phyloP scores from a whole-genome alignment of 768 basidiomycete genomes.

The Tulasnella sp. region DNA sequence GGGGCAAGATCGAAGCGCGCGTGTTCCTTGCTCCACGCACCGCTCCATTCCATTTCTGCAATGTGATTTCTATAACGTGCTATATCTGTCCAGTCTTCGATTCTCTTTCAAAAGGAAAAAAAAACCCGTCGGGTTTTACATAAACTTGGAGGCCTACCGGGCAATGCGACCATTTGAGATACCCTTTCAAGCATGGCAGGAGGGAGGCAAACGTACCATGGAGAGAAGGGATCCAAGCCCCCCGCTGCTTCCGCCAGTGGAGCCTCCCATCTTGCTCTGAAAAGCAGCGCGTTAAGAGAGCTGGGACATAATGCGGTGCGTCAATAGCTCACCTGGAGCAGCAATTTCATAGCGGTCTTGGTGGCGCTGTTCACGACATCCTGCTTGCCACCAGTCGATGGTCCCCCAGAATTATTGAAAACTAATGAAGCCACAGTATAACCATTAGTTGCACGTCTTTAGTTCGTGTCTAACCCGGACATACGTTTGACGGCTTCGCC shows the following conservation, averaged over 20 bases:
- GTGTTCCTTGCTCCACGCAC: neutral
- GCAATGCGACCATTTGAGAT: neutral
- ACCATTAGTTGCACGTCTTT: neutral
- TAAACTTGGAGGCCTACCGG: constrained; percentile 6
- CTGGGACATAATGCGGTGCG: neutral
- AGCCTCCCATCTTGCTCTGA: constrained; percentile 22
- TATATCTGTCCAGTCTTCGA: neutral
- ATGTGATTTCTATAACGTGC: neutral
- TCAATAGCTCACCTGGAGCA: constrained; percentile 35
- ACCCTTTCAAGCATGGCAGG: neutral
- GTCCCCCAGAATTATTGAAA: constrained; percentile 39
- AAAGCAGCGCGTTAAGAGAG: neutral
- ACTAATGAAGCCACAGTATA: constrained; percentile 21
- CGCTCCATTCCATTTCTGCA: neutral
- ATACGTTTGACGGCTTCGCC: constrained; percentile 34
- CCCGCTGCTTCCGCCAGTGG: neutral
- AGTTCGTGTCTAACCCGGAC: neutral
- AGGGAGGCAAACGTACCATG: neutral
- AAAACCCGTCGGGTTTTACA: neutral
- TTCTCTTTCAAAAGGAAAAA: neutral
- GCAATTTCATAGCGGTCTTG: constrained; percentile 37
- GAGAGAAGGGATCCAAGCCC: neutral
- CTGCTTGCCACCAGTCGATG: constrained; percentile 38
- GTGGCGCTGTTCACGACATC: constrained; percentile 38
- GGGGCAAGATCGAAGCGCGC: too few species aligned